A percentile compares a stretch with the other conserved stretches of the same genome.
phyloP scores from a whole-genome alignment of 257 asterid genomes.

The Solanum etuberosum region DNA sequence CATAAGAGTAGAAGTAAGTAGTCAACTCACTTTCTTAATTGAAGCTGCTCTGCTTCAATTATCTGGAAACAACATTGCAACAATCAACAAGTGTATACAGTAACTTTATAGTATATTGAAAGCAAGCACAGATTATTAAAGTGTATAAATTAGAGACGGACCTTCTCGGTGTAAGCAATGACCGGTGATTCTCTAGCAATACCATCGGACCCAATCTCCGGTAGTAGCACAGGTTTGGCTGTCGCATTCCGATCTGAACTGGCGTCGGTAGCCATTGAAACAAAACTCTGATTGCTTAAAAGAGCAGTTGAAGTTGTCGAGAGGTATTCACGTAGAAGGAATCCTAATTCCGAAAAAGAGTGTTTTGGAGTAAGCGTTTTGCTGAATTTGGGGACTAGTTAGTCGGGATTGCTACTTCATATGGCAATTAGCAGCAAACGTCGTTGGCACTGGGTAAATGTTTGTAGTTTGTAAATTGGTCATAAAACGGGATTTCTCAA shows the following conservation, averaged over 20 bases:
- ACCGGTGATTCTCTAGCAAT: constrained; percentile 60
- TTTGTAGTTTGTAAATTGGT: not conserved
- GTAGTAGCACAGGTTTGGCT: constrained; percentile 24
- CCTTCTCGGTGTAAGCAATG: constrained; percentile 89
- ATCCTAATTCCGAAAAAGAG: not conserved
- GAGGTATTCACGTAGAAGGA: not conserved
- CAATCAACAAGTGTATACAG: not conserved
- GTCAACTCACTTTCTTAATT: constrained; percentile 68
- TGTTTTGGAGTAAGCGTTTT: not conserved
- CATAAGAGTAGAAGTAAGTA: not conserved
- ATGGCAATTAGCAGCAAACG: not conserved
- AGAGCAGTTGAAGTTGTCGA: not conserved
- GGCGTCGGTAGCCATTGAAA: constrained; percentile 28
- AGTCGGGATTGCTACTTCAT: not conserved
- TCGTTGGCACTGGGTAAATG: not conserved
- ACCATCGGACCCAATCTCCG: constrained; percentile 96
- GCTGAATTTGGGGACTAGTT: not conserved
- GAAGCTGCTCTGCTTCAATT: constrained; percentile 82
- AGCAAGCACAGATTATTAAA: not conserved
- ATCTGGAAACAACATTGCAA: constrained; percentile 28
- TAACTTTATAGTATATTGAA: not conserved
- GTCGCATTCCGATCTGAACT: constrained; percentile 24
- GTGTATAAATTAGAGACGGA: not conserved
- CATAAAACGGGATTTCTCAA: not conserved
- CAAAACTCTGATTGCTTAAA: not conserved